phyloP scores from a whole-genome alignment of 306 rosid genomes.

The Argentina anserina region DNA sequence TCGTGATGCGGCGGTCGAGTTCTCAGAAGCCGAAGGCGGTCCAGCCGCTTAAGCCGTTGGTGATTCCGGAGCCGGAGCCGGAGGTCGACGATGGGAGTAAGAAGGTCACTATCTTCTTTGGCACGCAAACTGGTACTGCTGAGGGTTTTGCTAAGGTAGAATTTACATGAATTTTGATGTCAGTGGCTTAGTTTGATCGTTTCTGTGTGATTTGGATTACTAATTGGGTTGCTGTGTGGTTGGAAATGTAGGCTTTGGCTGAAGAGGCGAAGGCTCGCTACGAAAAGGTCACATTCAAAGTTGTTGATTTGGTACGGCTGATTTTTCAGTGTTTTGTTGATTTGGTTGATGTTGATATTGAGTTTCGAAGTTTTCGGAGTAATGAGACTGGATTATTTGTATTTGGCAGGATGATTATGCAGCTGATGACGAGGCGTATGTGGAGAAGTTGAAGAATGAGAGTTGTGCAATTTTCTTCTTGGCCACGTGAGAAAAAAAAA shows the following conservation, averaged over 20 bases:
- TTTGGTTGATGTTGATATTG: not conserved
- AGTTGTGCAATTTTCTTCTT: slow-evolving; percentile 61
- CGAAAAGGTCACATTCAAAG: slow-evolving; percentile 68
- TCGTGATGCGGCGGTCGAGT: slow-evolving; percentile 74
- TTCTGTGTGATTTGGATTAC: not conserved
- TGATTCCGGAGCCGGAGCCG: slow-evolving; percentile 34
- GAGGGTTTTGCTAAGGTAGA: slow-evolving; percentile 93
- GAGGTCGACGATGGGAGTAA: slow-evolving; percentile 76
- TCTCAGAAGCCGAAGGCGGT: slow-evolving; percentile 31
- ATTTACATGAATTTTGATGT: not conserved
- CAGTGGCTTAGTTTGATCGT: not conserved
- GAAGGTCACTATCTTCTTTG: slow-evolving; percentile 86
- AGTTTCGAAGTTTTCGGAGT: slow-evolving; percentile 3
- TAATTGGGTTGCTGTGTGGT: not conserved
- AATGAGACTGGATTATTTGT: slow-evolving; percentile 12
- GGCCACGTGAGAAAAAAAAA: slow-evolving; percentile 70
- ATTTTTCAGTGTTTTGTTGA: not conserved
- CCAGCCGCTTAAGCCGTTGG: slow-evolving; percentile 47
- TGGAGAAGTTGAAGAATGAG: slow-evolving; percentile 74
- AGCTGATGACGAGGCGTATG: slow-evolving; percentile 70
- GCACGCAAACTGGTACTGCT: slow-evolving; percentile 98
- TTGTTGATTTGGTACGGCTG: slow-evolving; percentile 74
- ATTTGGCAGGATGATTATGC: slow-evolving; percentile 78
- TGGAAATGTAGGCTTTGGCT: slow-evolving; percentile 57
- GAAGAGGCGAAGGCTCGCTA: slow-evolving; percentile 91